Base-by-base conservation (phyloP, 495 filamentous ascomycete species). In the Lepidopterella palustris region DNA sequence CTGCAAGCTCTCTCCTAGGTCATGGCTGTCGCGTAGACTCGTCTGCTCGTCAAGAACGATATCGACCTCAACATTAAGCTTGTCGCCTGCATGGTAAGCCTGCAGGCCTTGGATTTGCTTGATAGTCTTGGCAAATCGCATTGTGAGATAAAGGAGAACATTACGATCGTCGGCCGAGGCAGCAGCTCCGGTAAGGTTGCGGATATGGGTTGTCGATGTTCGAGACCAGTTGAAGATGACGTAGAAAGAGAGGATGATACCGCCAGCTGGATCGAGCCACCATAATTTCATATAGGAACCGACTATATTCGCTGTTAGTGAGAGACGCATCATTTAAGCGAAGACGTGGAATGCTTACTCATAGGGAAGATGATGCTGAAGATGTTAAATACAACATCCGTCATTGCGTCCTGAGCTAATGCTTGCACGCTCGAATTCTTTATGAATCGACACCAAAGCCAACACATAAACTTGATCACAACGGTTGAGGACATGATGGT, bases 51-150 rank as follows among this genome's bases (percentile, higher is more conserved):
- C 89, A 26, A 97, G 76, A 21, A 97, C 87, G 27, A 96, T 82
- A 67, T 88, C 85, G 9, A 87, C 83, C 67, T 95, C 92, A 2
- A 95, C 89, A 62, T 89, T 95, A 15, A 97, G 78, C 72, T 92
- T 88, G 63, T 97, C 91, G 6, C 92, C 92, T 0, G 86, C 82
- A 66, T 96, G 90, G 68, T 97, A 97, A 0, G 90, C 91, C 57
- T 92, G 84, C 18, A 96, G 70, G 23, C 89, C 87, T 67, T 95
- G 91, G 39, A 97, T 93, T 65, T 90, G 87, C 64, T 84, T 84
- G 59, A 97, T 92, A 3, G 87, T 86, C 52, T 87, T 89, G 21
- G 91, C 92, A 67, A 97, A 97, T 1, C 92, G 84, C 90, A 97
- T 96, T 1, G 90, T 92, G 59, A 95, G 79, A 73, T 97, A 97